phyloP scores from a whole-genome alignment of 768 basidiomycete genomes.

The Leccinum arenicola region DNA sequence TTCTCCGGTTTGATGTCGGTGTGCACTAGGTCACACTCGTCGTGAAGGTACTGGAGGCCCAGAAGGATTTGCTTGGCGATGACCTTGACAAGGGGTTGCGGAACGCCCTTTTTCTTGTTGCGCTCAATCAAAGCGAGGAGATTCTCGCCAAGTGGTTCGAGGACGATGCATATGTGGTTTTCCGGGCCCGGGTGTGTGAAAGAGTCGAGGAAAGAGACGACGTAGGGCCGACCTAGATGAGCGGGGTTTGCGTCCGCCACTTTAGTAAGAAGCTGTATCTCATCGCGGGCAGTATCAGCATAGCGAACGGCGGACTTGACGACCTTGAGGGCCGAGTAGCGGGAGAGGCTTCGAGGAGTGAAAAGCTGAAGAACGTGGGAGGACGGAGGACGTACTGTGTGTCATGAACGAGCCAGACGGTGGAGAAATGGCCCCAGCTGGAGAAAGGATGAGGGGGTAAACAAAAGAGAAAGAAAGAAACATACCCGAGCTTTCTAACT shows the following conservation, averaged over 20 bases:
- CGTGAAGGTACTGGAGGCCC: slow-evolving; percentile 88
- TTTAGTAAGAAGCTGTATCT: slow-evolving; percentile 86
- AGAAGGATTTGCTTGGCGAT: slow-evolving; percentile 86
- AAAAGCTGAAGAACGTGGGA: slow-evolving; percentile 12
- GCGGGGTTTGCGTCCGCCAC: slow-evolving; percentile 67
- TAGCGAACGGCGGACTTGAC: slow-evolving; percentile 95
- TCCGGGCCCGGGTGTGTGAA: slow-evolving; percentile 77
- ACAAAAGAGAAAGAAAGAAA: slow-evolving; percentile 1
- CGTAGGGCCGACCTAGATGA: slow-evolving; percentile 76
- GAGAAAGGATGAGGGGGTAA: slow-evolving; percentile 13
- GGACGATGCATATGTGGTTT: slow-evolving; percentile 87
- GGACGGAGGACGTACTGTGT: slow-evolving; percentile 49
- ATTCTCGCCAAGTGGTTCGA: slow-evolving; percentile 82
- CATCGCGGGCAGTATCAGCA: slow-evolving; percentile 94
- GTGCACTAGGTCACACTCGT: slow-evolving; percentile 89
- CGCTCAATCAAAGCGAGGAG: slow-evolving; percentile 71
- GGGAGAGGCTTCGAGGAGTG: slow-evolving; percentile 47
- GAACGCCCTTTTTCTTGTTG: slow-evolving; percentile 81
- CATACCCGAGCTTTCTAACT: slow-evolving; percentile 85
- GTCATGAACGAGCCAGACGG: slow-evolving; percentile 89
- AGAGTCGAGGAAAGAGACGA: slow-evolving; percentile 89
- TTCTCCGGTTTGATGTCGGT: slow-evolving; percentile 97
- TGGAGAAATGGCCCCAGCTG: slow-evolving; percentile 95
- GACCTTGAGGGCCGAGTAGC: slow-evolving; percentile 90
- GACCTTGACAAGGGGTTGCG: slow-evolving; percentile 76